phyloP scores from a whole-genome alignment of 2,329 filamentous ascomycete species.

The Westerdykella ornata region DNA sequence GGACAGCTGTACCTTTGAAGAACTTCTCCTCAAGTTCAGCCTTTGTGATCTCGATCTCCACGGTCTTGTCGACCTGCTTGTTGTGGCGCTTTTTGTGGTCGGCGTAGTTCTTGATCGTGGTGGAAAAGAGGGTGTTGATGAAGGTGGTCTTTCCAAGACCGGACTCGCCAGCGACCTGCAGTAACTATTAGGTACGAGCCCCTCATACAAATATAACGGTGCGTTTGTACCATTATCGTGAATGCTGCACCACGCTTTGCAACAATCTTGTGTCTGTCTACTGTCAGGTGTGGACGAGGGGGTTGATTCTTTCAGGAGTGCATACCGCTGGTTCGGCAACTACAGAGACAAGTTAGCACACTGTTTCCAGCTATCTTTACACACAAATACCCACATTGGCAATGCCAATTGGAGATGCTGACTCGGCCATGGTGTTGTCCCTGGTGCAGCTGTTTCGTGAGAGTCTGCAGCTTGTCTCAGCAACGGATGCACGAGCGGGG shows the following conservation, averaged over 20 bases:
- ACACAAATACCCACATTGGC: constrained; percentile 54
- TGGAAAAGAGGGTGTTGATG: constrained; percentile 99
- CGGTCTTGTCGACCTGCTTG: constrained; percentile 99
- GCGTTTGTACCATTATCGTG: constrained; percentile 82
- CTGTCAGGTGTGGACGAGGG: constrained; percentile 26
- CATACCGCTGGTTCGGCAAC: constrained; percentile 63
- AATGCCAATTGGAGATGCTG: constrained; percentile 64
- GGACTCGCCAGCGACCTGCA: constrained; percentile 92
- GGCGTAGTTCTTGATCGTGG: constrained; percentile 99
- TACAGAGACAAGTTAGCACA: constrained; percentile 38
- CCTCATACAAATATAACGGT: constrained; percentile 18
- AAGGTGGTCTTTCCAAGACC: constrained; percentile 99
- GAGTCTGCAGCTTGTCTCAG: constrained; percentile 11
- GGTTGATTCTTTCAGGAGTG: constrained; percentile 12
- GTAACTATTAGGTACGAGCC: neutral
- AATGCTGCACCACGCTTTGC: constrained; percentile 89
- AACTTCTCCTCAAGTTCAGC: constrained; percentile 99
- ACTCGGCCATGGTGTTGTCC: constrained; percentile 52
- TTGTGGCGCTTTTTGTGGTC: constrained; percentile 98
- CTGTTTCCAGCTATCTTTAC: constrained; percentile 1
- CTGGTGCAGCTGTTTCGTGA: constrained; percentile 15
- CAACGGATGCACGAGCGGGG: neutral
- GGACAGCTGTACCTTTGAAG: constrained; percentile 76
- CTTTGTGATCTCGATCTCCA: constrained; percentile 99
- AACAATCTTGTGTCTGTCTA: constrained; percentile 61